Conservation (phyloP, 495 filamentous ascomycete genomes). For the Podospora pseudoanserina region DNA sequence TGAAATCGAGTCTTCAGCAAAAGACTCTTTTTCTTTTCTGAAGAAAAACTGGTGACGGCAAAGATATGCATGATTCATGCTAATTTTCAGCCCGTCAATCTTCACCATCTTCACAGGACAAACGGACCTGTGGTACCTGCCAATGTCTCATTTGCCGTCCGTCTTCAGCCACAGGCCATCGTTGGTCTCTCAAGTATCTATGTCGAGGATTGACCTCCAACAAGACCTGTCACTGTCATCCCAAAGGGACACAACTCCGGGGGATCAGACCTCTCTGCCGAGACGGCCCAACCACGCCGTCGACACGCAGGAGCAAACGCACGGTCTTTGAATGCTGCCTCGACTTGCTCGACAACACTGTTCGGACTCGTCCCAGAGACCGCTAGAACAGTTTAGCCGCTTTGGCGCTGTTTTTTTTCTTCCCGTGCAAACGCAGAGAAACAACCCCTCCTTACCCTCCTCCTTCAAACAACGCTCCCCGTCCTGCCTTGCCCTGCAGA, state of each 20-base stretch:
- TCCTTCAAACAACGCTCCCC: too few species aligned
- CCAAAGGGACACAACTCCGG: too few species aligned
- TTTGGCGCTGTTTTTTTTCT: conserved; percentile 2
- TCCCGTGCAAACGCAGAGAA: conserved; percentile 14
- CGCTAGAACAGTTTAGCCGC: conserved; percentile 12
- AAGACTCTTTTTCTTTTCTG: not conserved
- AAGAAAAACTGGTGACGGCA: not conserved
- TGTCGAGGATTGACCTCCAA: not conserved
- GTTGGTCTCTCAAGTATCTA: not conserved
- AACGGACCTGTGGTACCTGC: conserved; percentile 1
- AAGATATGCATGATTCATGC: conserved; percentile 10
- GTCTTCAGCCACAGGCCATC: conserved; percentile 1
- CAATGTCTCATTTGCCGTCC: not conserved
- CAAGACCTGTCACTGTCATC: not conserved
- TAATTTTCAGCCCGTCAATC: conserved; percentile 10
- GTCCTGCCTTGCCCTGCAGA: conserved; percentile 17
- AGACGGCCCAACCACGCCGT: conserved; percentile 7
- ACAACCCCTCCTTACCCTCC: not conserved
- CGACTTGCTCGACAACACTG: not conserved
- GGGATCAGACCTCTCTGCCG: conserved; percentile 9
- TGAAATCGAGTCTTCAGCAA: too few species aligned
- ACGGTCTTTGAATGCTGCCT: conserved; percentile 4
- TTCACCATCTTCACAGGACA: not conserved
- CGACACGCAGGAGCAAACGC: conserved; percentile 7
- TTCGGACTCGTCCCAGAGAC: not conserved